Percentiles rank a stretch among this genome's conserved stretches.
Conservation (phyloP, 495 filamentous ascomycete species). For the Neurospora sp. region DNA sequence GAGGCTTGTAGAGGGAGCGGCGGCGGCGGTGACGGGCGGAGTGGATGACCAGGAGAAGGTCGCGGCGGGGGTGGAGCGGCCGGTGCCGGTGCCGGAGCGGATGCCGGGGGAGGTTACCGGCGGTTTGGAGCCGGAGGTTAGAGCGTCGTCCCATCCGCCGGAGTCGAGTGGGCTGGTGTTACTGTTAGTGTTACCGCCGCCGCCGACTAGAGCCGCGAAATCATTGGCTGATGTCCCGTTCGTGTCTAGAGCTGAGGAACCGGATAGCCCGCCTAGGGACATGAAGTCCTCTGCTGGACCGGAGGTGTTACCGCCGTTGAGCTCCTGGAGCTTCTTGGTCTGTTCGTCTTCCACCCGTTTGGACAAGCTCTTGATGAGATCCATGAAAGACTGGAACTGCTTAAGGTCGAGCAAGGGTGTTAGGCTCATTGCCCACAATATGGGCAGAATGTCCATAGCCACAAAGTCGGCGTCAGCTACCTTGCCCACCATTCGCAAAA, state of each 20-base stretch:
- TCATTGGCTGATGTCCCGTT: constrained; percentile 52
- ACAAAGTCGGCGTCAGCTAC: constrained; percentile 87
- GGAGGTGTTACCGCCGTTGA: constrained; percentile 39
- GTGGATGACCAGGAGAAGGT: constrained; percentile 55
- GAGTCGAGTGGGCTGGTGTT: constrained; percentile 27
- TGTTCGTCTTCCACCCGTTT: constrained; percentile 78
- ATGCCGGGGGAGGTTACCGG: constrained; percentile 16
- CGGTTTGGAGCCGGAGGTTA: constrained; percentile 9
- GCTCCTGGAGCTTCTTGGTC: constrained; percentile 72
- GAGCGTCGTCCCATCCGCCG: constrained; percentile 28
- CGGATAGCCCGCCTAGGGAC: constrained; percentile 42
- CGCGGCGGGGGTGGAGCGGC: constrained; percentile 23
- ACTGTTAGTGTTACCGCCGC: constrained; percentile 24
- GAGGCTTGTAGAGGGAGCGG: constrained; percentile 13
- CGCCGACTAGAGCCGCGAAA: constrained; percentile 82
- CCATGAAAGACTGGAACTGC: constrained; percentile 85
- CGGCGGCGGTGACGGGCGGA: constrained; percentile 17
- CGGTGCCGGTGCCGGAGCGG: constrained; percentile 4
- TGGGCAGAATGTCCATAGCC: constrained; percentile 78
- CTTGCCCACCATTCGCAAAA: constrained; percentile 70
- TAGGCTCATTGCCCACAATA: constrained; percentile 85
- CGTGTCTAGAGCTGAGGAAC: constrained; percentile 34
- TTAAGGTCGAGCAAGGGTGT: constrained; percentile 77
- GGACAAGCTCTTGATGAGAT: constrained; percentile 71
- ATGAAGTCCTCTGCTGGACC: constrained; percentile 46